A percentile compares a stretch with the other conserved stretches of the same genome.
Evolutionary conservation across 2,329 filamentous ascomycete genomes (phyloP).

Genomic region (Mycosphaerella arachidis): DNA sequence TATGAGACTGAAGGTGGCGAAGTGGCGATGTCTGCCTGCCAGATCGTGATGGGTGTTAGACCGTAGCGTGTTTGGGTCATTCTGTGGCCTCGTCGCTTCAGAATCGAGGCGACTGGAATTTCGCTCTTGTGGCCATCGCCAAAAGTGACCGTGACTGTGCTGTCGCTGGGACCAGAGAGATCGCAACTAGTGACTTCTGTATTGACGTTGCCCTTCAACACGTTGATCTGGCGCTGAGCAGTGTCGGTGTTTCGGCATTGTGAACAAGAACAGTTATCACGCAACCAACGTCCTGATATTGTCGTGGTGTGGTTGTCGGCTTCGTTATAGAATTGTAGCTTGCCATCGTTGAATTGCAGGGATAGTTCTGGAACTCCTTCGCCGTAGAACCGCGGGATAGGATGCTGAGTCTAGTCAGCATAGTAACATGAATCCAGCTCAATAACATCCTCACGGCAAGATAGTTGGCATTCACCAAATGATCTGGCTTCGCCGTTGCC

Average conservation of each 20-base stretch:
- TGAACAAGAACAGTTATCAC: constrained; percentile 27
- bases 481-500: constrained; percentile 15
- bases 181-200: constrained; percentile 13
- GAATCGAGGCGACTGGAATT: constrained; percentile 8
- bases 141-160: constrained; percentile 19
- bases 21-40: constrained; percentile 24
- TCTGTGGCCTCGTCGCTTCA: constrained; percentile 8
- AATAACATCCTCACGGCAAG: constrained; percentile 11
- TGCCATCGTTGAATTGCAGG: constrained; percentile 14
- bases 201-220: constrained; percentile 22
- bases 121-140: constrained; percentile 23
- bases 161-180: constrained; percentile 4
- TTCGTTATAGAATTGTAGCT: constrained; percentile 16
- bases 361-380: constrained; percentile 6
- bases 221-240: constrained; percentile 31
- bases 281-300: constrained; percentile 10
- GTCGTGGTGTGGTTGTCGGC: constrained; percentile 13
- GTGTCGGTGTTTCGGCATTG: constrained; percentile 30
- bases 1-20: constrained; percentile 28
- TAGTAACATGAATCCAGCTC: neutral
- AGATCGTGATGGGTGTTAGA: constrained; percentile 16
- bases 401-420: constrained; percentile 13
- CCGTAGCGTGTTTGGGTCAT: constrained; percentile 20
- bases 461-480: constrained; percentile 8
- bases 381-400: constrained; percentile 15